These are phyloP conservation scores for Syzygium grande DNA, from an alignment of 345 rosid genomes.

Conservation along the genomic window DNA sequence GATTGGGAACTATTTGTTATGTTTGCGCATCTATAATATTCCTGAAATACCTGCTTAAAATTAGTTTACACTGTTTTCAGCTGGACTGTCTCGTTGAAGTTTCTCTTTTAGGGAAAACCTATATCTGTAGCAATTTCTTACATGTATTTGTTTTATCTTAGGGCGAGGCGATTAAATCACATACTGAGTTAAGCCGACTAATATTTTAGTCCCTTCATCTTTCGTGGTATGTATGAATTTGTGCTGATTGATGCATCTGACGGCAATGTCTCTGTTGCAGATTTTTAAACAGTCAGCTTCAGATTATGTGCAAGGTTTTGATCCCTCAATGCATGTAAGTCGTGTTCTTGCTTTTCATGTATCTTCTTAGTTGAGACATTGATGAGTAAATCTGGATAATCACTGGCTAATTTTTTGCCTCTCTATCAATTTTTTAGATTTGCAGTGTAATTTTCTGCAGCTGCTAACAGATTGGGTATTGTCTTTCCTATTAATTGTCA, in stretches of 20 bases:
- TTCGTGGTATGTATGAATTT: not conserved
- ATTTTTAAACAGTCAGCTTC: slow-evolving; percentile 68
- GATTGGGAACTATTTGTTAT: not conserved
- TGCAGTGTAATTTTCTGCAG: not conserved
- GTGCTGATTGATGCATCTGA: slow-evolving; percentile 2
- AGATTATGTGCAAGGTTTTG: slow-evolving; percentile 59
- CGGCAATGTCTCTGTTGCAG: slow-evolving; percentile 31
- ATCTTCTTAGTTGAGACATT: not conserved
- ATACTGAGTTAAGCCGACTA: not conserved
- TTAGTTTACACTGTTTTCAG: not conserved
- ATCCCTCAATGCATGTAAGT: slow-evolving; percentile 79
- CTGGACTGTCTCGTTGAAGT: not conserved
- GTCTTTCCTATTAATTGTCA: slow-evolving; percentile 1
- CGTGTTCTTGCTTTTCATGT: not conserved
- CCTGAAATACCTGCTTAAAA: not conserved
- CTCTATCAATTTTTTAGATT: not conserved
- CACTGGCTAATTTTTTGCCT: not conserved
- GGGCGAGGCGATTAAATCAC: fast-evolving
- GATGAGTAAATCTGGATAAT: not conserved
- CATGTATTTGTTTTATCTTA: not conserved
- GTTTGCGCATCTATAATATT: not conserved
- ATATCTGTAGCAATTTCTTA: not conserved
- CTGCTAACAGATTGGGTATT: not conserved
- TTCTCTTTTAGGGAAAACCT: not conserved
- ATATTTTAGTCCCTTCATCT: not conserved